Conservation (phyloP, 495 filamentous ascomycete species). For the Daldinia loculata region DNA sequence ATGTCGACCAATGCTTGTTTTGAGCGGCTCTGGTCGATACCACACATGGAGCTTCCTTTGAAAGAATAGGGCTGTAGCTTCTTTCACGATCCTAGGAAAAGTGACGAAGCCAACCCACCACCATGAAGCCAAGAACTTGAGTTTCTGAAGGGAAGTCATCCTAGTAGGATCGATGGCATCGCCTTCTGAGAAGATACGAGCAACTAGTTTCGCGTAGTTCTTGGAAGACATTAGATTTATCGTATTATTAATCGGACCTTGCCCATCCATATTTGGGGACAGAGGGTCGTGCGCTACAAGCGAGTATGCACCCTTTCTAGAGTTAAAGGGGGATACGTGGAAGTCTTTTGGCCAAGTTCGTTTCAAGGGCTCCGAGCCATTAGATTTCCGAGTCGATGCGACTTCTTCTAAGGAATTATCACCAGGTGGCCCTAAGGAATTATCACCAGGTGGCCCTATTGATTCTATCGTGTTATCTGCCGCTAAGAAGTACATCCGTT, state of each 20-base stretch:
- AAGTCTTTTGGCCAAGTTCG: constrained; percentile 72
- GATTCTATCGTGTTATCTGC: constrained; percentile 30
- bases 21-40: constrained; percentile 64
- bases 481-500: constrained; percentile 67
- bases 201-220: constrained; percentile 62
- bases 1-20: constrained; percentile 58
- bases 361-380: constrained; percentile 48
- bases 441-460: constrained; percentile 23
- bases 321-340: constrained; percentile 79
- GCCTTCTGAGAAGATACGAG: constrained; percentile 59
- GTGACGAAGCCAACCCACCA: constrained; percentile 71
- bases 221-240: constrained; percentile 66
- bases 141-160: constrained; percentile 51
- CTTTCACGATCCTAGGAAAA: constrained; percentile 66
- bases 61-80: constrained; percentile 65
- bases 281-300: constrained; percentile 66
- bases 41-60: constrained; percentile 63
- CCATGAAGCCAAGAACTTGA: constrained; percentile 62
- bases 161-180: constrained; percentile 58
- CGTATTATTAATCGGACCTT: constrained; percentile 58
- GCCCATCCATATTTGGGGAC: constrained; percentile 44
- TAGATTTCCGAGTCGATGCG: constrained; percentile 5
- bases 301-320: constrained; percentile 67
- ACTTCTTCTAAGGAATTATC: constrained; percentile 7
- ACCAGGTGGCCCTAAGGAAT: constrained; percentile 17